phyloP scores from a whole-genome alignment of 1,284 basidiomycete genomes.

The Apiotrichum domesticum region DNA sequence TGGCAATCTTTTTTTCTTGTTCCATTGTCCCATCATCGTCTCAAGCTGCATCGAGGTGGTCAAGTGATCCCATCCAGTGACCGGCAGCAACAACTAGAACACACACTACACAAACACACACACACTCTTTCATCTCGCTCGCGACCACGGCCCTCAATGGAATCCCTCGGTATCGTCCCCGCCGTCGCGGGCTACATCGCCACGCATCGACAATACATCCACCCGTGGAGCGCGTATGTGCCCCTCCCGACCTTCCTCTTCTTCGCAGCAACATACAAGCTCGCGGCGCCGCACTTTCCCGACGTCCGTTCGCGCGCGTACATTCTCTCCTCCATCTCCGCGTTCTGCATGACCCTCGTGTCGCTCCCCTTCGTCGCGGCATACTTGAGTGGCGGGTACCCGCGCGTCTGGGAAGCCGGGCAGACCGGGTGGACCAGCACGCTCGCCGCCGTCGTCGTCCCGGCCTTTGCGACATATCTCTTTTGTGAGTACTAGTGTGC shows the following conservation, averaged over 20 bases:
- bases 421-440: slow-evolving; percentile 26
- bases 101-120: too few species aligned
- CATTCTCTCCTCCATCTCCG: slow-evolving; percentile 53
- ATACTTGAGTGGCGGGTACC: slow-evolving; percentile 41
- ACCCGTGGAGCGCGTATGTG: slow-evolving; percentile 30
- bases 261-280: slow-evolving; percentile 36
- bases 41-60: too few species aligned
- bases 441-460: slow-evolving; percentile 24
- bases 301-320: slow-evolving; percentile 53
- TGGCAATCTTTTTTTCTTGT: too few species aligned
- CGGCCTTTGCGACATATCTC: slow-evolving; percentile 43
- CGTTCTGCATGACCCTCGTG: slow-evolving; percentile 49
- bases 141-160: background rate
- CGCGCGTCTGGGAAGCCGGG: slow-evolving; percentile 13
- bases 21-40: too few species aligned
- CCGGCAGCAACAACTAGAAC: too few species aligned
- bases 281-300: slow-evolving; percentile 43
- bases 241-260: slow-evolving; percentile 16
- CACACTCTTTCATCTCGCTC: too few species aligned
- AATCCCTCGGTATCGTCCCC: background rate
- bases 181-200: background rate
- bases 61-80: too few species aligned
- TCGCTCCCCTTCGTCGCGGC: slow-evolving; percentile 52
- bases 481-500: slow-evolving; percentile 26
- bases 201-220: background rate